phyloP scores from a whole-genome alignment of 78 protist species.

The Dictyostelium citrinum region DNA sequence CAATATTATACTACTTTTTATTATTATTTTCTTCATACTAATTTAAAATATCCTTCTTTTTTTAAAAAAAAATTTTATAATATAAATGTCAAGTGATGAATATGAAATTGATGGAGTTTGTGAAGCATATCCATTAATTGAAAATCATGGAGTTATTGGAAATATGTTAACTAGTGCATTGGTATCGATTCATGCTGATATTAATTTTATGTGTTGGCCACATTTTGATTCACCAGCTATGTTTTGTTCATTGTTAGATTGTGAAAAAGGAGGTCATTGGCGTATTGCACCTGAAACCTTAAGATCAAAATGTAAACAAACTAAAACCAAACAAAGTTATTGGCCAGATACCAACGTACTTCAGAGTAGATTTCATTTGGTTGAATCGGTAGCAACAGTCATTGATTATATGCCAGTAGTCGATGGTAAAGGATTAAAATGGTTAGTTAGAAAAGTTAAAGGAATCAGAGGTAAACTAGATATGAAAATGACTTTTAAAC shows the following conservation, averaged over 20 bases:
- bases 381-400: slow-evolving; percentile 18
- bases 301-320: background rate
- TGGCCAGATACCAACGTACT: slow-evolving; percentile 80
- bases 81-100: background rate
- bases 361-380: slow-evolving; percentile 41
- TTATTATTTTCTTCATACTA: too few relatives aligned
- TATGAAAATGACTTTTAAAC: slow-evolving; percentile 52
- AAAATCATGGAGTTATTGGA: slow-evolving; percentile 75
- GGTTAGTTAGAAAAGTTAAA: slow-evolving; percentile 57
- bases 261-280: slow-evolving; percentile 75
- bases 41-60: too few relatives aligned
- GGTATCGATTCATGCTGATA: slow-evolving; percentile 33
- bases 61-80: background rate
- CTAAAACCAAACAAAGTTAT: slow-evolving; percentile 45
- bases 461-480: slow-evolving; percentile 57
- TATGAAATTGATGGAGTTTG: background rate
- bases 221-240: slow-evolving; percentile 74
- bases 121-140: slow-evolving; percentile 58
- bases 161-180: slow-evolving; percentile 74
- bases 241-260: slow-evolving; percentile 61
- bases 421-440: slow-evolving; percentile 19
- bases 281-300: slow-evolving; percentile 8
- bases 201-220: slow-evolving; percentile 76
- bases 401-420: slow-evolving; percentile 79
- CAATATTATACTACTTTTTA: too few relatives aligned